Percentiles rank a stretch among this genome's conserved stretches.
Conservation (phyloP, 2,329 filamentous ascomycete genomes). For the Orbilia brochopaga region DNA sequence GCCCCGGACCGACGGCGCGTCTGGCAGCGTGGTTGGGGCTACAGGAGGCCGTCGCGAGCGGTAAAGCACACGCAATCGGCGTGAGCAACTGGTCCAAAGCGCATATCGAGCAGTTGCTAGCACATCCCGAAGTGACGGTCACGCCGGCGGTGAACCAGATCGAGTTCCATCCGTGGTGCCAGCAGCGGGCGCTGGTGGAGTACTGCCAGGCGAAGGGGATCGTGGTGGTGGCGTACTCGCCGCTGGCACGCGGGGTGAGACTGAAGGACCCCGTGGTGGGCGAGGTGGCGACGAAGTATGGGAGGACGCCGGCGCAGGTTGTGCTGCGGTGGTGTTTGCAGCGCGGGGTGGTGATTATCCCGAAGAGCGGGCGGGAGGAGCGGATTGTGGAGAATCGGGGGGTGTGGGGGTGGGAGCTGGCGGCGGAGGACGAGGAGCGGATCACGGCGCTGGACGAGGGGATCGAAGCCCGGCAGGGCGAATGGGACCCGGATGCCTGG, state of each 20-base stretch:
- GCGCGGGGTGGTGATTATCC: constrained; percentile 73
- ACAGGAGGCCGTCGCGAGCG: constrained; percentile 74
- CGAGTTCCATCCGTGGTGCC: constrained; percentile 83
- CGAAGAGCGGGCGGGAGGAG: constrained; percentile 71
- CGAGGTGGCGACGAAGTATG: constrained; percentile 71
- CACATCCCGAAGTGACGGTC: constrained; percentile 57
- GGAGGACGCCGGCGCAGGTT: constrained; percentile 74
- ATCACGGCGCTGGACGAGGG: constrained; percentile 37
- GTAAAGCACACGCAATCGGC: constrained; percentile 72
- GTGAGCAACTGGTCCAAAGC: constrained; percentile 78
- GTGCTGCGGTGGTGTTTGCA: constrained; percentile 80
- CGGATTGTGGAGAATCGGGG: constrained; percentile 62
- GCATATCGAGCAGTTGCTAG: constrained; percentile 69
- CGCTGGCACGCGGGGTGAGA: constrained; percentile 72
- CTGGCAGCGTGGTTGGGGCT: constrained; percentile 77
- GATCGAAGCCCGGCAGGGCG: constrained; percentile 26
- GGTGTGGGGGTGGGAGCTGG: constrained; percentile 34
- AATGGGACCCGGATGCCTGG: constrained; percentile 47
- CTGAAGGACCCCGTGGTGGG: constrained; percentile 72
- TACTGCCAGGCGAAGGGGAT: constrained; percentile 72
- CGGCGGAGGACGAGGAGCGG: constrained; percentile 30
- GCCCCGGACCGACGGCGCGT: constrained; percentile 73
- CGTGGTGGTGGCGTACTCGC: constrained; percentile 78
- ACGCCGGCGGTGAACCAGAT: constrained; percentile 78
- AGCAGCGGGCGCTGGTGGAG: constrained; percentile 68